A percentile compares a stretch with the other conserved stretches of the same genome.
Evolutionary conservation across 208 protist species (phyloP).

Genomic region (Acanthamoeba royreba): DNA sequence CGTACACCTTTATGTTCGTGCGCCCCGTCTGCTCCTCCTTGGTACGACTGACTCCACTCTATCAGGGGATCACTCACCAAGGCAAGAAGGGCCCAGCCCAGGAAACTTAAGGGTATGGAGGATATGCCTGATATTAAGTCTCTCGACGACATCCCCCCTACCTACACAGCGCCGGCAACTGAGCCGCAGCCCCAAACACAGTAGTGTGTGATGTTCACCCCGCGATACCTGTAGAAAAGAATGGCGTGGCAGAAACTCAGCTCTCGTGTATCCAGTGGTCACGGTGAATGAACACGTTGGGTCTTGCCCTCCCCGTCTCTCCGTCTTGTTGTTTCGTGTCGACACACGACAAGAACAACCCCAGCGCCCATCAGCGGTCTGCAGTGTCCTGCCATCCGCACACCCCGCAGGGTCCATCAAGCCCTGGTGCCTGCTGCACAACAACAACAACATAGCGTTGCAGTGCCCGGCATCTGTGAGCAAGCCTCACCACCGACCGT

Average conservation of each 20-base stretch:
- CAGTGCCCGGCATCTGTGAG: too few relatives aligned
- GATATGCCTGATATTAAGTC: neutral
- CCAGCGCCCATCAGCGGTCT: too few relatives aligned
- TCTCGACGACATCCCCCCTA: neutral
- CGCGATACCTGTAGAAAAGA: neutral
- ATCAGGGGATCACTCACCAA: neutral
- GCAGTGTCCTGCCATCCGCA: too few relatives aligned
- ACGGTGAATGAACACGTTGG: too few relatives aligned
- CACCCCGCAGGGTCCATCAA: too few relatives aligned
- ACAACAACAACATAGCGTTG: too few relatives aligned
- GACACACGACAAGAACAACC: too few relatives aligned
- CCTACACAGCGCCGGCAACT: neutral
- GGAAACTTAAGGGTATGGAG: neutral
- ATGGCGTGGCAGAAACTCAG: neutral
- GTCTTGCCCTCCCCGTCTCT: too few relatives aligned
- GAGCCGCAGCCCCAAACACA: neutral
- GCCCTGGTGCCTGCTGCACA: too few relatives aligned
- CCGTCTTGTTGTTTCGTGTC: too few relatives aligned
- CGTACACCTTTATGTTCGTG: neutral
- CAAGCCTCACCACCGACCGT: too few relatives aligned
- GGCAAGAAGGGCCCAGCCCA: neutral
- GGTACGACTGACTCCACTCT: neutral
- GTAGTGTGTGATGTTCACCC: neutral
- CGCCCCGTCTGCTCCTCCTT: neutral
- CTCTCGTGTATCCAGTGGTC: too few relatives aligned